These are phyloP conservation scores for Phytopythium cucurbitacearum DNA, from an alignment of 352 stramenopile genomes.

Conservation along the genomic window DNA sequence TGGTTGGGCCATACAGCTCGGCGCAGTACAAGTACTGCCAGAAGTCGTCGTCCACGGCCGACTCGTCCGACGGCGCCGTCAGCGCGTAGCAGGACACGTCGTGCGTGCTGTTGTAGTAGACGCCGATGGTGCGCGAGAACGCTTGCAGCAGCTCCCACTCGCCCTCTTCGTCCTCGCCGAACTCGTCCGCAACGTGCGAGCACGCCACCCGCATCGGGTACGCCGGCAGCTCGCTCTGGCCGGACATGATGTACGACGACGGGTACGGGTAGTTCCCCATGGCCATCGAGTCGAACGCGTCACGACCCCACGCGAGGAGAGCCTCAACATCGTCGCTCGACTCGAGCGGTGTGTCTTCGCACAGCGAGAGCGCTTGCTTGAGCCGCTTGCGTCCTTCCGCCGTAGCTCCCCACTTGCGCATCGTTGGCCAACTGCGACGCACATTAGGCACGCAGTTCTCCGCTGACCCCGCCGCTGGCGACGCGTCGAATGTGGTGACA, in stretches of 20 bases:
- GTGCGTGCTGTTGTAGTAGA: slow-evolving; percentile 58
- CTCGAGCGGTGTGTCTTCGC: slow-evolving; percentile 12
- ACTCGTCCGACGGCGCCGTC: slow-evolving; percentile 31
- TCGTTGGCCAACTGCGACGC: slow-evolving; percentile 25
- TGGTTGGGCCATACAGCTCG: slow-evolving; percentile 45
- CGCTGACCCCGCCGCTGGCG: slow-evolving; percentile 30
- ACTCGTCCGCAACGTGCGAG: slow-evolving; percentile 28
- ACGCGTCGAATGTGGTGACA: slow-evolving; percentile 39
- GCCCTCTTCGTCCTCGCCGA: slow-evolving; percentile 15
- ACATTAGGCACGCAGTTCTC: slow-evolving; percentile 52
- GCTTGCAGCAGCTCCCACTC: slow-evolving; percentile 20
- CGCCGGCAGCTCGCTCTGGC: slow-evolving; percentile 57
- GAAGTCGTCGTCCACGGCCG: slow-evolving; percentile 29
- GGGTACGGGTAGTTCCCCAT: slow-evolving; percentile 94
- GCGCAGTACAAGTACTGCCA: slow-evolving; percentile 56
- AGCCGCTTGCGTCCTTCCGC: slow-evolving; percentile 19
- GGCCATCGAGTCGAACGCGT: slow-evolving; percentile 83
- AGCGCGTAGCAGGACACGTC: slow-evolving; percentile 34
- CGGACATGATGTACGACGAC: slow-evolving; percentile 86
- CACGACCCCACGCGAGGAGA: slow-evolving; percentile 42
- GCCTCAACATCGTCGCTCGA: slow-evolving; percentile 24
- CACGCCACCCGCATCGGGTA: slow-evolving; percentile 86
- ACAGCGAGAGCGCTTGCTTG: slow-evolving; percentile 22
- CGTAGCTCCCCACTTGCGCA: slow-evolving; percentile 23
- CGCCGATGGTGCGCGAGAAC: slow-evolving; percentile 33